Conservation (phyloP, 805 yeast genomes). For the Yarrowia sp. region DNA sequence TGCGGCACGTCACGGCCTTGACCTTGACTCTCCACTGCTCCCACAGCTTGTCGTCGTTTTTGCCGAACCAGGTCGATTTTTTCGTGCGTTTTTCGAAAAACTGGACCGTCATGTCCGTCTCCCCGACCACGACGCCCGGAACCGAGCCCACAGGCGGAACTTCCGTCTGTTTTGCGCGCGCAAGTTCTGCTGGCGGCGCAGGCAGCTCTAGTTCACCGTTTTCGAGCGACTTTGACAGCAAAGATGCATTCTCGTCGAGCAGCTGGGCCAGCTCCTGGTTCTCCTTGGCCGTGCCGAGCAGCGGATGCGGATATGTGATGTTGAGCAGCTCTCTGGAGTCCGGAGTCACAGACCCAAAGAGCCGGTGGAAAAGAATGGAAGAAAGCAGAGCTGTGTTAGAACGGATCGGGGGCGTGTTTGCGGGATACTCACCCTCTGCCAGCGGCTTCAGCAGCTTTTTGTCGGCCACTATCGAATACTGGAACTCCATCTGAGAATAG, state of each 20-base stretch:
- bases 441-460: slow-evolving; percentile 22
- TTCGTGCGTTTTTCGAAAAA: slow-evolving; percentile 37
- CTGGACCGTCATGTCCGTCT: slow-evolving; percentile 32
- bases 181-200: background rate
- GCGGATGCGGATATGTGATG: slow-evolving; percentile 18
- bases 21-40: slow-evolving; percentile 66
- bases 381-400: slow-evolving; percentile 45
- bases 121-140: background rate
- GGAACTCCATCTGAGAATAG: slow-evolving; percentile 16
- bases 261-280: slow-evolving; percentile 48
- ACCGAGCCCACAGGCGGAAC: background rate
- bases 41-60: slow-evolving; percentile 53
- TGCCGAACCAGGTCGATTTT: slow-evolving; percentile 22
- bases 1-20: background rate
- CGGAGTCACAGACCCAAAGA: slow-evolving; percentile 65
- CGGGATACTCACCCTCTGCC: slow-evolving; percentile 8
- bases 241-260: slow-evolving; percentile 42
- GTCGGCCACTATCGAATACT: slow-evolving; percentile 20
- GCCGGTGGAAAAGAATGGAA: slow-evolving; percentile 64
- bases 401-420: background rate
- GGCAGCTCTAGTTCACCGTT: slow-evolving; percentile 26
- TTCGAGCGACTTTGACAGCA: slow-evolving; percentile 34
- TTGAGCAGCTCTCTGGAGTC: slow-evolving; percentile 43
- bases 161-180: background rate
- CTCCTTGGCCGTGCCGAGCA: slow-evolving; percentile 44